These are phyloP conservation scores for Boletus mariae DNA, from an alignment of 1,284 basidiomycete genomes.

Conservation along the genomic window DNA sequence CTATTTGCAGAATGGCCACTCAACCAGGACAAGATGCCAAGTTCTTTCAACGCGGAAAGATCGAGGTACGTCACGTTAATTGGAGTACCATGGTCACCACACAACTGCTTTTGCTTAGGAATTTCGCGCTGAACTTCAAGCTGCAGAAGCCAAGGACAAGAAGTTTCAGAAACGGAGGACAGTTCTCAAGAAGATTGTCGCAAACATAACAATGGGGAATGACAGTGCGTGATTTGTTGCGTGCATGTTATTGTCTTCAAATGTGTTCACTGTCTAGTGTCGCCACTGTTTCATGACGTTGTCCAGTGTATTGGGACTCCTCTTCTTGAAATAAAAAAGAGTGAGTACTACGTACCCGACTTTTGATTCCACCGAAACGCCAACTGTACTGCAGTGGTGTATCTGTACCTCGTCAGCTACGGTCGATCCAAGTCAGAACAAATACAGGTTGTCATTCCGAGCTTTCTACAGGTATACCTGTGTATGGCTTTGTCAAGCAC, in stretches of 20 bases:
- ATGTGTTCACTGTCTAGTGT: conserved; percentile 61
- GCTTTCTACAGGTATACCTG: conserved; percentile 73
- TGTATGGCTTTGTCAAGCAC: background rate
- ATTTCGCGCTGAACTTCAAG: conserved; percentile 84
- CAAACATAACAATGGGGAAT: conserved; percentile 95
- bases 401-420: conserved; percentile 91
- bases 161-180: conserved; percentile 88
- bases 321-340: conserved; percentile 97
- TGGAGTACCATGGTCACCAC: conserved; percentile 8
- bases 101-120: conserved; percentile 46
- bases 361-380: conserved; percentile 1
- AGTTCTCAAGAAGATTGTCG: conserved; percentile 92
- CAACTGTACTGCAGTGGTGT: conserved; percentile 65
- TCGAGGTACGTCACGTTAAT: conserved; percentile 60
- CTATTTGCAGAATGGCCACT: conserved; percentile 44
- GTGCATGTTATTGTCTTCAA: conserved; percentile 11
- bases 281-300: conserved; percentile 85
- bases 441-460: conserved; percentile 83
- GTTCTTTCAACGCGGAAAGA: conserved; percentile 88
- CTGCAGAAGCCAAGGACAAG: conserved; percentile 90
- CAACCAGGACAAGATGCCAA: conserved; percentile 81
- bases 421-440: conserved; percentile 85
- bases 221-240: conserved; percentile 64
- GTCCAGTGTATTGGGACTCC: conserved; percentile 86
- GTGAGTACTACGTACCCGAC: conserved; percentile 44